Evolutionary conservation across 352 stramenopile species (phyloP), one percentile per base, ranked within the genome.

Genomic region (Globisporangium megalacanthum): DNA sequence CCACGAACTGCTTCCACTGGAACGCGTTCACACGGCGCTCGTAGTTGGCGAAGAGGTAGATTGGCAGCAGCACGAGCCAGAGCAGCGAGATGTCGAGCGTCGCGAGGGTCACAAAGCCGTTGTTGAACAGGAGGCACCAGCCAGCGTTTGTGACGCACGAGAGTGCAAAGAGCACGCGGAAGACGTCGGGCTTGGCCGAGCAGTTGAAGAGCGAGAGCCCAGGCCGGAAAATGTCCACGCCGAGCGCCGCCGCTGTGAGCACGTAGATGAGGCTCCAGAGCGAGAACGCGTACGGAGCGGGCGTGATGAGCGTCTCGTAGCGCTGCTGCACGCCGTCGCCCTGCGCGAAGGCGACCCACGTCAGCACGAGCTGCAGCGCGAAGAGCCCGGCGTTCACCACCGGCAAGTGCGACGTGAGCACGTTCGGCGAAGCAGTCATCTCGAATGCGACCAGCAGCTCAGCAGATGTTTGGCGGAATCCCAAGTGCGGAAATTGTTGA

Each of bases 241-340:
- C 65, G 8, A 85, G 62, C 56, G 85, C 72, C 49, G 83, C 70
- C 42, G 75, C 76, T 56, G 68, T 73, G 52, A 84, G 63, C 61
- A 86, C 55, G 61, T 89, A 86, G 68, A 91, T 87, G 56, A 67
- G 41, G 56, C 72, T 75, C 77, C 79, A 89, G 59, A 92, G 83
- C 22, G 69, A 75, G 64, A 88, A 89, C 17, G 68, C 72, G 56
- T 71, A 83, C 15, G 48, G 42, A 9, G 75, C 75, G 0, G 79
- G 79, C 41, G 79, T 89, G 49, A 88, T 35, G 20, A 77, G 68
- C 56, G 79, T 83, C 56, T 86, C 64, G 37, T 70, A 63, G 58
- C 74, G 41, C 7, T 44, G 35, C 37, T 76, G 59, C 37, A 71
- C 53, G 19, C 68, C 54, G 56, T 68, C 55, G 37, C 66, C 64